These are phyloP conservation scores for Rhynchospora breviuscula DNA, from an alignment of 176 grass and related monocot species.

Conservation along the genomic window DNA sequence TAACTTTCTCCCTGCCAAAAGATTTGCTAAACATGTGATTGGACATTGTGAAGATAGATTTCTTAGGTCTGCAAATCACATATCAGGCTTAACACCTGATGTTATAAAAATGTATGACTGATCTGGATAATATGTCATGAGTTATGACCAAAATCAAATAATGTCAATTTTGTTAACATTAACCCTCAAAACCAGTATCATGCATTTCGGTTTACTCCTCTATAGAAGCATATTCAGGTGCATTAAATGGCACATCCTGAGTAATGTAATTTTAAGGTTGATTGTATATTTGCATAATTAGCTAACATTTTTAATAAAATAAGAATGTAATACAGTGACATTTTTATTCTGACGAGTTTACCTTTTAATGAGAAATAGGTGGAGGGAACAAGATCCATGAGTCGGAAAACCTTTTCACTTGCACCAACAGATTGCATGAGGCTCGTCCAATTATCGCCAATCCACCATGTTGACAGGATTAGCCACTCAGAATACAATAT, in stretches of 20 bases:
- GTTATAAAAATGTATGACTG: neutral
- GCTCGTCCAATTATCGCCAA: conserved; percentile 98
- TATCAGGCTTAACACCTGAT: neutral
- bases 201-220: neutral
- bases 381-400: conserved; percentile 91
- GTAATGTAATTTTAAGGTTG: neutral
- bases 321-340: neutral
- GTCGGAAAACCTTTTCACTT: conserved; percentile 92
- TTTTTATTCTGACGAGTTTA: conserved; percentile 8
- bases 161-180: neutral
- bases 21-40: neutral
- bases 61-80: neutral
- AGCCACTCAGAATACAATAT: conserved; percentile 93
- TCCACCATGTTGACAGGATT: conserved; percentile 97
- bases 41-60: conserved; percentile 1
- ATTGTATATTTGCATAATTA: neutral
- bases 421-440: conserved; percentile 93
- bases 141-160: neutral
- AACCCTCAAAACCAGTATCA: neutral
- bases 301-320: neutral
- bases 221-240: neutral
- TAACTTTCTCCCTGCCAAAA: conserved; percentile 53
- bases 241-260: neutral
- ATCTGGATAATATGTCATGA: neutral
- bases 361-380: conserved; percentile 63